phyloP scores from a whole-genome alignment of 768 basidiomycete genomes.

The Lenzites betulinus region DNA sequence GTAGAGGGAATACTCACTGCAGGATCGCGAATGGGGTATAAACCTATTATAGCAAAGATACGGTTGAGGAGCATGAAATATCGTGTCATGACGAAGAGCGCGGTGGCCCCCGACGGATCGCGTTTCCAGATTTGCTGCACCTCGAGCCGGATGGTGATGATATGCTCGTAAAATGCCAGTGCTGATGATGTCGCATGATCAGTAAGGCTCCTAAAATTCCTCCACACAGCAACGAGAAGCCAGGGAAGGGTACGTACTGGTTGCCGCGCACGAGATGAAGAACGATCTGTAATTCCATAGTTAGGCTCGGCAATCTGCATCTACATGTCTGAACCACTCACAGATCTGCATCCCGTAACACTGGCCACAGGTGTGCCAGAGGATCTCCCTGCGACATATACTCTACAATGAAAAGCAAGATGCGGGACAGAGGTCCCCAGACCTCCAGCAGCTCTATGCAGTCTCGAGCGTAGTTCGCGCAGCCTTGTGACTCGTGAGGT shows the following conservation, averaged over 20 bases:
- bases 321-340: background rate
- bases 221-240: no score
- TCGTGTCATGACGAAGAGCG: conserved; percentile 19
- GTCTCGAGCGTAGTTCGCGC: background rate
- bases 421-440: background rate
- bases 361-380: conserved; percentile 3
- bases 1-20: background rate
- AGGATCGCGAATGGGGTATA: background rate
- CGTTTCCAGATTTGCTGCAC: conserved; percentile 21
- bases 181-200: background rate
- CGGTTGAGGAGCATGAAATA: conserved; percentile 20
- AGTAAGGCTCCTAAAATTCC: background rate
- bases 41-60: conserved; percentile 7
- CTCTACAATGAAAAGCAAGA: background rate
- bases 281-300: conserved; percentile 4
- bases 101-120: conserved; percentile 6
- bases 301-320: background rate
- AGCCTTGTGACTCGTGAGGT: no score
- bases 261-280: conserved; percentile 14
- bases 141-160: conserved; percentile 17
- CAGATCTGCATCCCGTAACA: conserved; percentile 8
- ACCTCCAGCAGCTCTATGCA: conserved; percentile 7
- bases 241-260: conserved; percentile 1
- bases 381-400: conserved; percentile 5
- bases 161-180: conserved; percentile 18